Conservation (phyloP, 176 grass and related monocot species). For the Secale cereale region DNA sequence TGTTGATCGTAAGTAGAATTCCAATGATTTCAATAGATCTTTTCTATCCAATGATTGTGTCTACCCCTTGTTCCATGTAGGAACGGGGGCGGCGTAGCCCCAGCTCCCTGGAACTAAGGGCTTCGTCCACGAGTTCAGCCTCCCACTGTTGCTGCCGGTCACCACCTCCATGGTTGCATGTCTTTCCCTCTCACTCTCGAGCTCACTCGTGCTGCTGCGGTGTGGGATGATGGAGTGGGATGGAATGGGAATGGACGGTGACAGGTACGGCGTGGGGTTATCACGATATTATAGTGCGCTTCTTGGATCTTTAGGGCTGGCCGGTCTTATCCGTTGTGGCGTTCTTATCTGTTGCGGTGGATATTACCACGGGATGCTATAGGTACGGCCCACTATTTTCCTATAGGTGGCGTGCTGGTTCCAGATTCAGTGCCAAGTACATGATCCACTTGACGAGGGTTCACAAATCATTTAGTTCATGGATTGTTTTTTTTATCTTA, state of each 20-base stretch:
- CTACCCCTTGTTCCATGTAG: no score
- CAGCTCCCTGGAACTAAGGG: conserved; percentile 42
- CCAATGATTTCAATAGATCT: no score
- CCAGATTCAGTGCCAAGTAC: no score
- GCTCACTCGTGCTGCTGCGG: background rate
- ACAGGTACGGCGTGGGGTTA: background rate
- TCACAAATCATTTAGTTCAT: no score
- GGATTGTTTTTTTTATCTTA: no score
- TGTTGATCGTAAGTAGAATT: no score
- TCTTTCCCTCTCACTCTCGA: background rate
- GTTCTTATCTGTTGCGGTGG: conserved; percentile 18
- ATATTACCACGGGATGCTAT: background rate
- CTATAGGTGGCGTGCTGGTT: background rate
- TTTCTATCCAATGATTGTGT: no score
- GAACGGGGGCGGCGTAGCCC: background rate
- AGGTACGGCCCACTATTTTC: background rate
- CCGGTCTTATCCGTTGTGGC: conserved; percentile 16
- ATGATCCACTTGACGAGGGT: no score
- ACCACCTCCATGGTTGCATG: conserved; percentile 26
- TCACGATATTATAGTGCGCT: background rate
- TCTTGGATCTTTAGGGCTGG: background rate
- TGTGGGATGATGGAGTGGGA: background rate
- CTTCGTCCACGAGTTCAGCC: conserved; percentile 52
- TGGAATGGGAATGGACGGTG: background rate
- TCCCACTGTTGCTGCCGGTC: conserved; percentile 8